These are phyloP conservation scores for Pistacia atlantica DNA, from an alignment of 345 rosid species.

Conservation along the genomic window DNA sequence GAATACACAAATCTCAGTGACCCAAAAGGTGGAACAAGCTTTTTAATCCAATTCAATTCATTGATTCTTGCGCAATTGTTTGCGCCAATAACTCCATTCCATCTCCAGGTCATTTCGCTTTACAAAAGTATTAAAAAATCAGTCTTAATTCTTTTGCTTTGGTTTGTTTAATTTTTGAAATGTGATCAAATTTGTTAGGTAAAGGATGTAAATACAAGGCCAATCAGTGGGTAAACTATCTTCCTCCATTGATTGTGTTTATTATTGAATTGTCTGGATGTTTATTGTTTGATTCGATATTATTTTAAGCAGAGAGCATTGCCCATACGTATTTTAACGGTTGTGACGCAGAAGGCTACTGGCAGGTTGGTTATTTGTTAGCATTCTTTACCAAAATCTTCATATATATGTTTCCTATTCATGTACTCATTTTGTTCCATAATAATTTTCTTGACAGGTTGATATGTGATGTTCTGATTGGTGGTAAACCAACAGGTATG, in stretches of 20 bases:
- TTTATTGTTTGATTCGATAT: slow-evolving; percentile 4
- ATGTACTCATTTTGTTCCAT: slow-evolving; percentile 18
- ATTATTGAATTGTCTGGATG: not conserved
- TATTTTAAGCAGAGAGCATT: slow-evolving; percentile 63
- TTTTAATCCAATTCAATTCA: too few species aligned
- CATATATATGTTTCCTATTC: not conserved
- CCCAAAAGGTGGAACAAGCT: too few species aligned
- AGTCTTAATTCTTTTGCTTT: not conserved
- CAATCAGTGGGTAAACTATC: slow-evolving; percentile 78
- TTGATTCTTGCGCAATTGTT: not conserved
- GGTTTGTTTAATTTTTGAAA: not conserved
- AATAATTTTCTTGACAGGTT: slow-evolving; percentile 47
- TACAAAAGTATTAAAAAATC: not conserved
- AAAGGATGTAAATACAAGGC: slow-evolving; percentile 55
- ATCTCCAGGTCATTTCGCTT: not conserved
- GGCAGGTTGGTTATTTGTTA: slow-evolving; percentile 69
- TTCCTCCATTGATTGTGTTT: not conserved
- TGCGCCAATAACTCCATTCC: not conserved
- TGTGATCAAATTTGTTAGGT: slow-evolving; percentile 32
- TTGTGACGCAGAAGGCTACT: slow-evolving; percentile 87
- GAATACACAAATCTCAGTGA: too few species aligned
- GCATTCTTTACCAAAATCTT: not conserved
- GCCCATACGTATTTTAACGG: slow-evolving; percentile 71
- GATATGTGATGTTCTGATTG: slow-evolving; percentile 86
- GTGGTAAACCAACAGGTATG: slow-evolving; percentile 72